Base-by-base conservation (phyloP, 2,329 filamentous ascomycete genomes). In the Aspergillus pseudoglaucus region DNA sequence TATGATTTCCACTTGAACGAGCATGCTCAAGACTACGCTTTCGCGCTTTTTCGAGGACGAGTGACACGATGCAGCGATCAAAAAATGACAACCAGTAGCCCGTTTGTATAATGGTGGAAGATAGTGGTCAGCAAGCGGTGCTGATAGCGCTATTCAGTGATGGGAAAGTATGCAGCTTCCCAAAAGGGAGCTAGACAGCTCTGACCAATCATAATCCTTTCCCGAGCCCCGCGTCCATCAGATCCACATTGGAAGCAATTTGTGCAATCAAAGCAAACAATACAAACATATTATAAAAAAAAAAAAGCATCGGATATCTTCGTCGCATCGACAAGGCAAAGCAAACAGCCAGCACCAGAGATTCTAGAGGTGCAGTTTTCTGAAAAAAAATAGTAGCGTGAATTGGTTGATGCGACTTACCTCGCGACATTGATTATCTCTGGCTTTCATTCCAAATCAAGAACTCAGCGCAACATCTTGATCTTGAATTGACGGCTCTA, bases 251-350 rank as follows among this genome's bases (percentile, higher is more conserved):
- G 6, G 6, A 22, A 5, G 6, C 22, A 22, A 22, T 6, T 5
- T 1, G 22, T 22, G 22, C 6, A 22, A 22, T 6, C 6, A 2
- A 33, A 14, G 5, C 30, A 35, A 35, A 35, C 6, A 17, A 20
- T 35, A 20, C 52, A 53, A 56, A 56, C 49, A 47, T 9, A 43
- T 17, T 49, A 56, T 51, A 15, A 15, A 50, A 55, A 58, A 59
- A 56, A 53, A 56, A 53, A 46, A 35, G 46, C 38, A 47, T 23
- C 22, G 27, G 33, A 9, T 30, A 40, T 40, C 33, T 35, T 40
- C 17, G 12, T 40, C 20, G 38, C 38, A 40, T 23, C 10, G 12
- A n/a, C 38, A 4, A 23, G 23, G 38, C 25, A 25, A 25, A 5
- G 4, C 33, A 17, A 37, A 37, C n/a, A n/a, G 9, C n/a, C n/a